Conservation (phyloP, 2,329 filamentous ascomycete species). For the Graphilbum ipis-grandicollis region DNA sequence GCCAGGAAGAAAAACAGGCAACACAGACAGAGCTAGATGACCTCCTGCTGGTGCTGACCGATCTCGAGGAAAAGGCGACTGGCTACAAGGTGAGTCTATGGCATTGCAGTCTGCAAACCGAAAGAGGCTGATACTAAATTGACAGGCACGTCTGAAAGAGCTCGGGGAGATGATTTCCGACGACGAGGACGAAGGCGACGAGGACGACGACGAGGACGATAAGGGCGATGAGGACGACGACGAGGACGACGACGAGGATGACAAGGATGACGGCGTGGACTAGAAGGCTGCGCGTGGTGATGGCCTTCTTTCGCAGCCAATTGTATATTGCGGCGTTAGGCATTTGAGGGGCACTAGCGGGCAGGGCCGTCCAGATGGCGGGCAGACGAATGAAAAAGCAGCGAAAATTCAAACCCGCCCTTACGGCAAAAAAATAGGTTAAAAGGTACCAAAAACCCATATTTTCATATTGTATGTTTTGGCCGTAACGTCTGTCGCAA, state of each 20-base stretch:
- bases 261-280: conserved; percentile 4
- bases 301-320: no score
- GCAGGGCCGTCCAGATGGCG: not conserved
- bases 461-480: no score
- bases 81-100: conserved; percentile 49
- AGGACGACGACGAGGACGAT: conserved; percentile 36
- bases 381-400: conserved; percentile 1
- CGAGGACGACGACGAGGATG: conserved; percentile 16
- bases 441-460: no score
- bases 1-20: conserved; percentile 43
- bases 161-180: conserved; percentile 60
- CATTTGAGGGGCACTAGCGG: no score
- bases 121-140: not conserved
- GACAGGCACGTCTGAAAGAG: conserved; percentile 39
- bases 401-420: no score
- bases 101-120: not conserved
- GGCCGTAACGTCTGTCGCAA: no score
- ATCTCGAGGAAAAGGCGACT: conserved; percentile 59
- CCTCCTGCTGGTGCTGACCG: conserved; percentile 63
- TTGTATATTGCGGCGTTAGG: no score
- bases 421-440: no score
- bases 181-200: conserved; percentile 55
- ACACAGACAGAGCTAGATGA: conserved; percentile 64
- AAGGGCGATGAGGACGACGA: conserved; percentile 30
- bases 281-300: no score